Percentiles rank a stretch among this genome's conserved stretches.
Evolutionary conservation across 306 rosid genomes (phyloP).

Genomic region (Lathyrus tuberosus): DNA sequence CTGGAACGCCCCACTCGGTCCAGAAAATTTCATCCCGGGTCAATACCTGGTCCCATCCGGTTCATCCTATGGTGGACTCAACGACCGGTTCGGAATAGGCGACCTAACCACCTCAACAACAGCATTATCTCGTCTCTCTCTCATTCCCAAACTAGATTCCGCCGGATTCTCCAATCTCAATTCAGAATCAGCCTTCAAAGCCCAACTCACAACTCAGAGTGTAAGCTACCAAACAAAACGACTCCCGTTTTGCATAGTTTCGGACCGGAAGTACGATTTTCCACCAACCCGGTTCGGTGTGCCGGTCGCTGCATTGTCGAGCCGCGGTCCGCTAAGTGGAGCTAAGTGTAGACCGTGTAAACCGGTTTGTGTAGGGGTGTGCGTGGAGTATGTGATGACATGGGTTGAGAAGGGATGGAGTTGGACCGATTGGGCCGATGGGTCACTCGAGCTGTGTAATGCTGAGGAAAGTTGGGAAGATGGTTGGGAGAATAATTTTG

Average conservation of each 20-base stretch:
- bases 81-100: constrained; percentile 85
- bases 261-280: constrained; percentile 71
- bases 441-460: constrained; percentile 63
- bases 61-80: constrained; percentile 76
- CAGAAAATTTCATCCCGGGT: constrained; percentile 55
- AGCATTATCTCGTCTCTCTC: constrained; percentile 75
- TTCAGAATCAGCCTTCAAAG: constrained; percentile 81
- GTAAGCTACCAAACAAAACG: constrained; percentile 46
- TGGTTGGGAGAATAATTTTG: constrained; percentile 69
- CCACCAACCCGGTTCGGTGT: constrained; percentile 70
- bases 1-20: constrained; percentile 77
- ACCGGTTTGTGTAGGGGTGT: constrained; percentile 57
- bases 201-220: constrained; percentile 60
- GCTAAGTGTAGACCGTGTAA: constrained; percentile 81
- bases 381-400: constrained; percentile 58
- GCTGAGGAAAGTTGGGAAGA: constrained; percentile 64
- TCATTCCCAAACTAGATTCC: constrained; percentile 61
- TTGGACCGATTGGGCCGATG: constrained; percentile 75
- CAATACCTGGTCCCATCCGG: constrained; percentile 78
- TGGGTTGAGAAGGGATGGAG: constrained; percentile 61
- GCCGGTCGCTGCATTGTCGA: constrained; percentile 83
- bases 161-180: constrained; percentile 58
- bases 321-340: constrained; percentile 79
- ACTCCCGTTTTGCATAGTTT: constrained; percentile 75
- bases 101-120: constrained; percentile 66